phyloP scores from a whole-genome alignment of 208 protist genomes.

The Trypanosoma vivax region DNA sequence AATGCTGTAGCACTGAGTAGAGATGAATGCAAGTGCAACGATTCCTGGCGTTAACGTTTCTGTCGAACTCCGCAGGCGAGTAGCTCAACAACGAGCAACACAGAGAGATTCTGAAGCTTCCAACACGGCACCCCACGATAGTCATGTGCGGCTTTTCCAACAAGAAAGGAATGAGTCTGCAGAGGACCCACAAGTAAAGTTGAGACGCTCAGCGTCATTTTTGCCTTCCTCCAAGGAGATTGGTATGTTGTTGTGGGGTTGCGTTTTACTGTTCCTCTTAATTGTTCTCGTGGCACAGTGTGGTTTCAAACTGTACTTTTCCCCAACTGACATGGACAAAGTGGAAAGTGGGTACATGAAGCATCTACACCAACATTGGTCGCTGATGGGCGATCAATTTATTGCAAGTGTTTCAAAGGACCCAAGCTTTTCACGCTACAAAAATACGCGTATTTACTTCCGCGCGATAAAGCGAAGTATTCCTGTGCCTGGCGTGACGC shows the following conservation, averaged over 20 bases:
- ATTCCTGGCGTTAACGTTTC: no score
- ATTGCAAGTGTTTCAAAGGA: constrained; percentile 17
- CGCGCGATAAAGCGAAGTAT: constrained; percentile 23
- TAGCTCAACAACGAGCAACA: no score
- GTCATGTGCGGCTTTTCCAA: no score
- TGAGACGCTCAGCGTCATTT: neutral
- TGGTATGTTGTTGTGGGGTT: neutral
- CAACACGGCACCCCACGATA: no score
- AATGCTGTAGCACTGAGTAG: no score
- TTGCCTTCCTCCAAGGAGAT: neutral
- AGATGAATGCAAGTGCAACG: no score
- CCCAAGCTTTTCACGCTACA: constrained; percentile 23
- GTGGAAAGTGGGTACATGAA: neutral
- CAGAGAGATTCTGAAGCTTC: no score
- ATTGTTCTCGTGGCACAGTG: neutral
- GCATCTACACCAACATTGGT: constrained; percentile 6
- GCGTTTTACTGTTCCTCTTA: constrained; percentile 2
- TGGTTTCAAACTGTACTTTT: neutral
- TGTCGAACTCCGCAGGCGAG: no score
- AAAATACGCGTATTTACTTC: constrained; percentile 27
- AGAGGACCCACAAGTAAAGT: neutral
- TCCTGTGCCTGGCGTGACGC: constrained; percentile 2
- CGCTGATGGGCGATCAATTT: constrained; percentile 11
- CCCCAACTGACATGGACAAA: neutral
- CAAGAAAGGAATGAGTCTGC: neutral